Evolutionary conservation across 2,329 filamentous ascomycete genomes (phyloP).

Genomic region (Septoria petroselini): DNA sequence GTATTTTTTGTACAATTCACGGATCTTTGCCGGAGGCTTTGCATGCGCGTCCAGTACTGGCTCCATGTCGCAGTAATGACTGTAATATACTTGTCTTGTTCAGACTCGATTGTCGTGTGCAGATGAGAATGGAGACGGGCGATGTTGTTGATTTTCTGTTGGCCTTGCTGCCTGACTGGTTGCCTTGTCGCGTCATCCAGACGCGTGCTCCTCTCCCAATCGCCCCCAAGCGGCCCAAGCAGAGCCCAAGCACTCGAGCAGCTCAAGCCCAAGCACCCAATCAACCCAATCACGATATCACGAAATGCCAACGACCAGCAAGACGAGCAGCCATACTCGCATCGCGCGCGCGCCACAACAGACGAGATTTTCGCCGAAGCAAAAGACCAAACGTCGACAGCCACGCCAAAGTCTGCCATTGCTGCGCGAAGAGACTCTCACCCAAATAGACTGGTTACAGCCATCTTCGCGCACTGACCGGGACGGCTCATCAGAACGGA

Average conservation of each 20-base stretch:
- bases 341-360: conserved; percentile 19
- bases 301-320: conserved; percentile 15
- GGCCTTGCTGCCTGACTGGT: neutral
- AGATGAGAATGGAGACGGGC: neutral
- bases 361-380: conserved; percentile 10
- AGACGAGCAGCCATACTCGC: conserved; percentile 12
- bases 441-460: conserved; percentile 24
- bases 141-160: neutral
- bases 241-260: neutral
- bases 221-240: no score
- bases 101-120: neutral
- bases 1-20: conserved; percentile 70
- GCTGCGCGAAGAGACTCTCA: conserved; percentile 24
- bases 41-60: conserved; percentile 67
- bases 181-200: neutral
- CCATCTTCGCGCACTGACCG: conserved; percentile 9
- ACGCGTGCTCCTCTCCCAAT: no score
- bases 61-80: conserved; percentile 15
- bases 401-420: conserved; percentile 5
- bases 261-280: neutral
- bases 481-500: neutral
- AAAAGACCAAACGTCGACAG: conserved; percentile 11
- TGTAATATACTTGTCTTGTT: no score
- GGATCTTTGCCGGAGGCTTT: conserved; percentile 68
- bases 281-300: no score